Conservation (phyloP, 2,329 filamentous ascomycete species). For the Hymenoscyphus linearis region DNA sequence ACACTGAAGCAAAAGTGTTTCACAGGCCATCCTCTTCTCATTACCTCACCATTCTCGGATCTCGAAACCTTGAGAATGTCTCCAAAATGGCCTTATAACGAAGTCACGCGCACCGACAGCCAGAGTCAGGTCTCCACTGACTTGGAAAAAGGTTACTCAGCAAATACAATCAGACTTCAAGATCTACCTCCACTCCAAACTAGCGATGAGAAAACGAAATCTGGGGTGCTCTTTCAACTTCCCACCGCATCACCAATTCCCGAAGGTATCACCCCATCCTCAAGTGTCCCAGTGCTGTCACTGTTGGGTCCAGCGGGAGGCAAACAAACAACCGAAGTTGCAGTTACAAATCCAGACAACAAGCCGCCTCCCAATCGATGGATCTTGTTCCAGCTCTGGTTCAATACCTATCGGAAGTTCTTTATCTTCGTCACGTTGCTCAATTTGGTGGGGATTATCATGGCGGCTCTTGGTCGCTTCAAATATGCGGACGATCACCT, state of each 20-base stretch:
- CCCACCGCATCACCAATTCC: constrained; percentile 31
- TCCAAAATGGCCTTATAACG: constrained; percentile 20
- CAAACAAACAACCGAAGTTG: constrained; percentile 6
- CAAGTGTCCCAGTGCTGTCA: constrained; percentile 26
- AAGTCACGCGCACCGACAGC: constrained; percentile 8
- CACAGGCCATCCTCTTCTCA: neutral
- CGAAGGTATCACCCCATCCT: constrained; percentile 31
- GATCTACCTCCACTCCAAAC: constrained; percentile 21
- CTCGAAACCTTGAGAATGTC: constrained; percentile 17
- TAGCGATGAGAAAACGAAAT: constrained; percentile 20
- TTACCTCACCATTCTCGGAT: constrained; percentile 4
- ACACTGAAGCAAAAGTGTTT: neutral
- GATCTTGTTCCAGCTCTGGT: constrained; percentile 36
- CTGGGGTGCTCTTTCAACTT: constrained; percentile 18
- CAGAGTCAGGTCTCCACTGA: constrained; percentile 24
- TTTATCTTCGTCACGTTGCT: constrained; percentile 35
- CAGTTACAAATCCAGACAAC: constrained; percentile 2
- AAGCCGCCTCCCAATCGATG: constrained; percentile 24
- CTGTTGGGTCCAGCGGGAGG: constrained; percentile 22
- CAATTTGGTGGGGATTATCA: constrained; percentile 35
- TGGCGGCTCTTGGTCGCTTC: constrained; percentile 33
- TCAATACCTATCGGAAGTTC: constrained; percentile 39
- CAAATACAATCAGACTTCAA: constrained; percentile 22
- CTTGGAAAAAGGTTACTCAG: constrained; percentile 35
- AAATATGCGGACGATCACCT: constrained; percentile 36